Percentiles rank a stretch among this genome's conserved stretches.
Conservation (phyloP, 108 stramenopile genomes). For the Pseudonitzschia delicatissima region DNA sequence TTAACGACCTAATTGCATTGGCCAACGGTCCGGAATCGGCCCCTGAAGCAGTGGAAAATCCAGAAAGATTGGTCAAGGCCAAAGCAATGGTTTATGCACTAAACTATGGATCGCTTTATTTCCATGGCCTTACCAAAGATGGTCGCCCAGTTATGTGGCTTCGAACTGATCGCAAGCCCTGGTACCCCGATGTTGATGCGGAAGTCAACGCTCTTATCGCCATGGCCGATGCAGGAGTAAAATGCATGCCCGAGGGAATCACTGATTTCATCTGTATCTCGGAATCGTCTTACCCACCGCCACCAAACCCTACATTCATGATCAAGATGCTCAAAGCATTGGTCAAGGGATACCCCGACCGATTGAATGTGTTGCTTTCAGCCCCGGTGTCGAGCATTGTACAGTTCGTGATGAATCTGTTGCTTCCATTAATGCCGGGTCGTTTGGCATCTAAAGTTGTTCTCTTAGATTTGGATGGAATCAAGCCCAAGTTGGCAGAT, state of each 20-base stretch:
- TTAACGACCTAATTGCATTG: constrained; percentile 62
- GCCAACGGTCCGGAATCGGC: constrained; percentile 71
- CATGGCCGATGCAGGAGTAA: constrained; percentile 83
- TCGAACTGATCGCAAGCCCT: constrained; percentile 82
- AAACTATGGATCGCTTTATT: constrained; percentile 74
- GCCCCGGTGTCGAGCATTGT: constrained; percentile 80
- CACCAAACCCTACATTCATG: constrained; percentile 84
- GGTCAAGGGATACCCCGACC: constrained; percentile 84
- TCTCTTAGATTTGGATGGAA: constrained; percentile 54
- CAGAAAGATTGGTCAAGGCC: constrained; percentile 66
- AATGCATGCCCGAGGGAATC: constrained; percentile 75
- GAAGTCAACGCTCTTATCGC: constrained; percentile 82
- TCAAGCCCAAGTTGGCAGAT: constrained; percentile 47
- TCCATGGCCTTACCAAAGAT: constrained; percentile 85
- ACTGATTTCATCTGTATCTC: constrained; percentile 86
- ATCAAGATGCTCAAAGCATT: constrained; percentile 84
- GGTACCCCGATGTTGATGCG: constrained; percentile 88
- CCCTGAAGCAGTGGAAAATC: constrained; percentile 65
- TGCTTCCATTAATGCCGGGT: constrained; percentile 86
- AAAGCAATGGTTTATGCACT: constrained; percentile 69
- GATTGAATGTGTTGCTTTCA: constrained; percentile 69
- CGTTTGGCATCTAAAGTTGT: constrained; percentile 73
- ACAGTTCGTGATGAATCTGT: constrained; percentile 85
- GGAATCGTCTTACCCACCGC: constrained; percentile 82
- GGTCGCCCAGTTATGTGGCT: constrained; percentile 85